Evolutionary conservation across 2,329 filamentous ascomycete genomes (phyloP).

Genomic region (Colletotrichum paranaense): DNA sequence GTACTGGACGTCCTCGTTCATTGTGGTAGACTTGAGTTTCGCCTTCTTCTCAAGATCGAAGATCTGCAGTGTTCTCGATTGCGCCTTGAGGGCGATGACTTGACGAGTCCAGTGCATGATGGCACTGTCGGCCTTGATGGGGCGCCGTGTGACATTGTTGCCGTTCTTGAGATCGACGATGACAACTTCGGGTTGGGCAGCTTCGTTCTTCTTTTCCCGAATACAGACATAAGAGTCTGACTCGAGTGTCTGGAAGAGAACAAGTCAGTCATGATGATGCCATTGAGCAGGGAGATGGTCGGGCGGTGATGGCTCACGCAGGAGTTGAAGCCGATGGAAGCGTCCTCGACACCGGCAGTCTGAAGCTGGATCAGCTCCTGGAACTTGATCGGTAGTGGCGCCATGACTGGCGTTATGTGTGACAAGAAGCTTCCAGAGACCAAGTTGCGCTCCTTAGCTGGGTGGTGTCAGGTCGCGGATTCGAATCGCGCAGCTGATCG

Average conservation of each 20-base stretch:
- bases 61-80: constrained; percentile 94
- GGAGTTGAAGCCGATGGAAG: constrained; percentile 80
- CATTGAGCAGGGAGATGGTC: constrained; percentile 60
- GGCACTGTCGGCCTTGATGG: constrained; percentile 99
- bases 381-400: constrained; percentile 90
- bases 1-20: constrained; percentile 97
- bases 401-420: constrained; percentile 55
- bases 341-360: constrained; percentile 58
- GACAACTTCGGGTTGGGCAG: constrained; percentile 90
- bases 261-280: constrained; percentile 79
- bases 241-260: constrained; percentile 90
- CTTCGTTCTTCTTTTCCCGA: constrained; percentile 90
- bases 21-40: constrained; percentile 96
- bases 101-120: constrained; percentile 99
- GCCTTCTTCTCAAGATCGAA: constrained; percentile 94
- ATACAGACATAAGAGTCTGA: constrained; percentile 97
- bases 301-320: constrained; percentile 66
- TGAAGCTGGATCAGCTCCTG: constrained; percentile 84
- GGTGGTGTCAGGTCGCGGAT: constrained; percentile 1
- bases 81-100: constrained; percentile 96
- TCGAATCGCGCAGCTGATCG: constrained; percentile 18
- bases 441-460: constrained; percentile 21
- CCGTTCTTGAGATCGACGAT: constrained; percentile 98
- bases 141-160: constrained; percentile 93
- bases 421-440: constrained; percentile 24